These are phyloP conservation scores for Daldinia concentrica DNA, from an alignment of 495 filamentous ascomycete genomes.

Conservation along the genomic window DNA sequence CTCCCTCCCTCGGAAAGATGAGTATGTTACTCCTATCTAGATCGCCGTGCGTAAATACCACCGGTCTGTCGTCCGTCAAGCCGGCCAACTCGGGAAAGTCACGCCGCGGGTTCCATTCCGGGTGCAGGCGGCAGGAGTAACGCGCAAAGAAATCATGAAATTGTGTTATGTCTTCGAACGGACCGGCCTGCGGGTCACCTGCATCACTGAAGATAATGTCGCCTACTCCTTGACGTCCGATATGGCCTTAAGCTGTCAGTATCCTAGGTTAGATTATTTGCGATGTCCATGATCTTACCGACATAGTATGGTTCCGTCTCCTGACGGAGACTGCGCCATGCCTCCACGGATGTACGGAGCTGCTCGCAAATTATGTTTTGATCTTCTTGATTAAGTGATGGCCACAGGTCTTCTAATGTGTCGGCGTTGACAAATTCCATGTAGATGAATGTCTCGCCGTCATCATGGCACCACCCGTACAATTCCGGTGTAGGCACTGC, in stretches of 20 bases:
- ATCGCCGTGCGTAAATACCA: slow-evolving; percentile 60
- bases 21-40: slow-evolving; percentile 58
- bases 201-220: slow-evolving; percentile 49
- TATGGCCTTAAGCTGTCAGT: slow-evolving; percentile 40
- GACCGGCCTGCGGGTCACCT: slow-evolving; percentile 43
- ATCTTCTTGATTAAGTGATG: neutral
- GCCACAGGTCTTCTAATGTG: neutral
- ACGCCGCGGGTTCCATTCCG: slow-evolving; percentile 36
- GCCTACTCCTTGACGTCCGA: slow-evolving; percentile 42
- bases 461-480: slow-evolving; percentile 58
- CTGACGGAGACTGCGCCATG: neutral
- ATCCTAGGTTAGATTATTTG: slow-evolving; percentile 22
- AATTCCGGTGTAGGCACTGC: slow-evolving; percentile 58
- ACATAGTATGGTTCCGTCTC: neutral
- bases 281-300: neutral
- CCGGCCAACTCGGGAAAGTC: slow-evolving; percentile 50
- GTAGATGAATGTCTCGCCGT: slow-evolving; percentile 56
- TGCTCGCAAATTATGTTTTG: neutral
- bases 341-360: neutral
- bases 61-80: slow-evolving; percentile 53
- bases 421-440: slow-evolving; percentile 58
- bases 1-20: slow-evolving; percentile 29
- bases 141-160: slow-evolving; percentile 55
- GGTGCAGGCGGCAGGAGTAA: slow-evolving; percentile 19
- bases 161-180: slow-evolving; percentile 52